phyloP scores from a whole-genome alignment of 257 asterid genomes.

The Scutellaria minor region DNA sequence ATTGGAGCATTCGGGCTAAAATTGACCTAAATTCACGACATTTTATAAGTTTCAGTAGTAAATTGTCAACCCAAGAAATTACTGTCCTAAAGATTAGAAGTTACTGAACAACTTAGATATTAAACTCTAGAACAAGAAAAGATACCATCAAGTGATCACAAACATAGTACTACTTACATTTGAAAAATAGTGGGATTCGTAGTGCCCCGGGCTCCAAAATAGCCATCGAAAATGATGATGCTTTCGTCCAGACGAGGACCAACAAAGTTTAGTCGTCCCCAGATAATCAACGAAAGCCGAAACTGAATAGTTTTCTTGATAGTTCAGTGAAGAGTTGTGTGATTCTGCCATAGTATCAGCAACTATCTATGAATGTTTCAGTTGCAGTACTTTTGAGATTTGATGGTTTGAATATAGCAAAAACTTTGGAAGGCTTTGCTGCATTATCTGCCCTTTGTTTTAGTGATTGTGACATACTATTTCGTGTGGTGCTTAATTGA shows the following conservation, averaged over 20 bases:
- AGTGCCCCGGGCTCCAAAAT: slow-evolving; percentile 5
- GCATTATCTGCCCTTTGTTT: too few relatives aligned
- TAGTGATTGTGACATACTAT: too few relatives aligned
- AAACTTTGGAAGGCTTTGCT: too few relatives aligned
- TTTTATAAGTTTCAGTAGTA: too few relatives aligned
- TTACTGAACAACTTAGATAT: background rate
- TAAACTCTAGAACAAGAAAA: background rate
- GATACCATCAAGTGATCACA: background rate
- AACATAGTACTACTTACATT: background rate
- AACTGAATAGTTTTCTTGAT: background rate
- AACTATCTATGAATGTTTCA: too few relatives aligned
- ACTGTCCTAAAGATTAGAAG: too few relatives aligned
- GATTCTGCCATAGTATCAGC: background rate
- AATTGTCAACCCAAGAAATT: too few relatives aligned
- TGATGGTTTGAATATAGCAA: too few relatives aligned
- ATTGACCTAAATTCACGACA: too few relatives aligned
- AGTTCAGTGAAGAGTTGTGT: background rate
- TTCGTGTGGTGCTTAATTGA: too few relatives aligned
- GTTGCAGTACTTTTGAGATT: too few relatives aligned
- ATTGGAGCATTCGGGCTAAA: too few relatives aligned
- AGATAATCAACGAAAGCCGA: background rate
- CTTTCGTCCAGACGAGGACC: background rate
- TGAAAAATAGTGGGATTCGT: background rate
- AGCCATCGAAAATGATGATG: slow-evolving; percentile 6
- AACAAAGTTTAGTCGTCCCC: background rate